Conservation (phyloP, 2,329 filamentous ascomycete species). For the Thelonectria blattea region DNA sequence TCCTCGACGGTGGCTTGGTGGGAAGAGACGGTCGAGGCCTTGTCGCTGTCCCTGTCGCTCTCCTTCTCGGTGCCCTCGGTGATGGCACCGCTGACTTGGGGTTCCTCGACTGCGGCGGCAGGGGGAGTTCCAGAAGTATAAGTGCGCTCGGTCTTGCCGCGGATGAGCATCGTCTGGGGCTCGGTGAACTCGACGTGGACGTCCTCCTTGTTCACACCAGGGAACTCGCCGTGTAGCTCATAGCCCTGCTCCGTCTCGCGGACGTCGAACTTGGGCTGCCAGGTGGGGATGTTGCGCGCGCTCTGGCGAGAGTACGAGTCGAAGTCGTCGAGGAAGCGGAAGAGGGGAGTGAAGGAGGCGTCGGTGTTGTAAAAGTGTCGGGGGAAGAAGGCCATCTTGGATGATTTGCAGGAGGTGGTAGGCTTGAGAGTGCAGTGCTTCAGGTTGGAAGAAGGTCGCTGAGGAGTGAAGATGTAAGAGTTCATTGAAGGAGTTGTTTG, state of each 20-base stretch:
- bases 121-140: slow-evolving; percentile 61
- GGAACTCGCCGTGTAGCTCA: slow-evolving; percentile 81
- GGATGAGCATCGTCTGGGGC: slow-evolving; percentile 73
- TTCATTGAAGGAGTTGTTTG: slow-evolving; percentile 31
- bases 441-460: slow-evolving; percentile 37
- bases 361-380: slow-evolving; percentile 55
- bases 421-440: slow-evolving; percentile 34
- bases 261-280: slow-evolving; percentile 80
- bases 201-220: slow-evolving; percentile 75
- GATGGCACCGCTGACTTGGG: slow-evolving; percentile 46
- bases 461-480: slow-evolving; percentile 26
- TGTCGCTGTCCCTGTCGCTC: slow-evolving; percentile 43
- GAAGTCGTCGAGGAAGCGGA: slow-evolving; percentile 69
- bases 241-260: slow-evolving; percentile 72
- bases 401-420: slow-evolving; percentile 28
- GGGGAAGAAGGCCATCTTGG: slow-evolving; percentile 67
- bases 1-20: slow-evolving; percentile 72
- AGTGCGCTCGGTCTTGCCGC: slow-evolving; percentile 70
- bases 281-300: slow-evolving; percentile 54
- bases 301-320: slow-evolving; percentile 59
- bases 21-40: slow-evolving; percentile 42
- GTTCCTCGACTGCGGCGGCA: slow-evolving; percentile 55
- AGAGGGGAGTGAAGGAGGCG: slow-evolving; percentile 63
- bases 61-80: slow-evolving; percentile 40
- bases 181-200: slow-evolving; percentile 82